A percentile compares a stretch with the other conserved stretches of the same genome.
phyloP scores from a whole-genome alignment of 2,329 filamentous ascomycete species.

The Grosmannia penicillata region DNA sequence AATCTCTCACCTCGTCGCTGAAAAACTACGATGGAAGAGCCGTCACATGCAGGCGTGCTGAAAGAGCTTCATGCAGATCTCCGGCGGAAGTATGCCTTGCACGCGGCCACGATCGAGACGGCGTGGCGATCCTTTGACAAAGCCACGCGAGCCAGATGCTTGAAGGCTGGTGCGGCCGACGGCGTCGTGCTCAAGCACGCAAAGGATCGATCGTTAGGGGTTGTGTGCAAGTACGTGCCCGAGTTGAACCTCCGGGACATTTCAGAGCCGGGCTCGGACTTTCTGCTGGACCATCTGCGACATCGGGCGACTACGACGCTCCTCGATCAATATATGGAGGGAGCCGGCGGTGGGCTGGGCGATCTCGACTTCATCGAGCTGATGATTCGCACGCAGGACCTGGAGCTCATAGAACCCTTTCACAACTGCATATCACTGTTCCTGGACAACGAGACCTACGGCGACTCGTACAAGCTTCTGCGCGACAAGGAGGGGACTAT shows the following conservation, averaged over 20 bases:
- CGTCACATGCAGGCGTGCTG: not conserved
- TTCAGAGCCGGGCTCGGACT: slow-evolving; percentile 18
- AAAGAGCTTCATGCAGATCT: slow-evolving; percentile 23
- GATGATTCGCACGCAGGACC: slow-evolving; percentile 19
- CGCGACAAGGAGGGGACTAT: slow-evolving; percentile 12
- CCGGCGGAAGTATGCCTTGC: slow-evolving; percentile 20
- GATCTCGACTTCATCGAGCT: slow-evolving; percentile 20
- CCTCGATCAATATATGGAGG: slow-evolving; percentile 7
- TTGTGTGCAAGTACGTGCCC: slow-evolving; percentile 23
- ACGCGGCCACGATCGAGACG: slow-evolving; percentile 19
- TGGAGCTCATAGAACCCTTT: slow-evolving; percentile 15
- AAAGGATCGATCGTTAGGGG: slow-evolving; percentile 13
- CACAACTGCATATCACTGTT: slow-evolving; percentile 23
- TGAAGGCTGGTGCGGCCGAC: slow-evolving; percentile 19
- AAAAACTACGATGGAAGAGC: not conserved
- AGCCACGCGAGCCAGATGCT: slow-evolving; percentile 17
- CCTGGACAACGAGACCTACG: slow-evolving; percentile 24
- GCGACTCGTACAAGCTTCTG: slow-evolving; percentile 17
- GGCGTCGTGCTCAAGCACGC: slow-evolving; percentile 20
- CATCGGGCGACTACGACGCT: slow-evolving; percentile 9
- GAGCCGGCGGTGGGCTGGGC: slow-evolving; percentile 16
- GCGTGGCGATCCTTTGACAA: slow-evolving; percentile 24
- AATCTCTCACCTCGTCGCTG: too few species aligned
- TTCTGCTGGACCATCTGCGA: slow-evolving; percentile 8
- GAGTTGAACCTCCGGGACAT: slow-evolving; percentile 30